Evolutionary conservation across 257 asterid genomes (phyloP).

Genomic region (Solanum peruvianum): DNA sequence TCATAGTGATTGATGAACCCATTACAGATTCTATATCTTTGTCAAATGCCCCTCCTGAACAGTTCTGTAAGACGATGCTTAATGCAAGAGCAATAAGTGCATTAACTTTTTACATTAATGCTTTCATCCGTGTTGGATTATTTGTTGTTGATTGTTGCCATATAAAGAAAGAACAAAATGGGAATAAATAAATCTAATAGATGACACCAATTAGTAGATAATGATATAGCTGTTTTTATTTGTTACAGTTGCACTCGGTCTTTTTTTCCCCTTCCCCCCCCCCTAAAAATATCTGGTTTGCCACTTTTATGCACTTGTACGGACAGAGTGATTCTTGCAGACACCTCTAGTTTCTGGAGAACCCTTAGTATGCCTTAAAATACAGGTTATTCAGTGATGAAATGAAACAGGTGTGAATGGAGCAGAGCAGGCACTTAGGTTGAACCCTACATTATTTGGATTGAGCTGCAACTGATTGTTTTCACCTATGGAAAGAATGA

Average conservation of each 20-base stretch:
- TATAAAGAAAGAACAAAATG: neutral
- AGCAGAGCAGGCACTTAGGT: neutral
- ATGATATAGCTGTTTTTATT: neutral
- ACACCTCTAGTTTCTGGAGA: neutral
- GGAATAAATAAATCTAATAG: neutral
- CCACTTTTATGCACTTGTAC: neutral
- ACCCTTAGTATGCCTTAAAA: neutral
- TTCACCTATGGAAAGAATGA: neutral
- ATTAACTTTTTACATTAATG: neutral
- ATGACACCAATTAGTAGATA: neutral
- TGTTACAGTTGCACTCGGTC: neutral
- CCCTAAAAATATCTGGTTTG: neutral
- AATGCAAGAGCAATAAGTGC: neutral
- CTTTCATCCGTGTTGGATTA: neutral
- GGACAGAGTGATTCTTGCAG: neutral
- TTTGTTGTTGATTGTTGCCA: neutral
- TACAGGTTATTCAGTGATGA: neutral
- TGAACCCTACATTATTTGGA: neutral
- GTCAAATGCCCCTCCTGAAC: neutral
- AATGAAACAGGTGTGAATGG: neutral
- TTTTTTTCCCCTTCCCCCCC: neutral
- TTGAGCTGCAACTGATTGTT: neutral
- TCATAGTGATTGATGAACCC: neutral
- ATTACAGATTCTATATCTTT: neutral
- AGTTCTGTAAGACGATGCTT: neutral